phyloP scores from a whole-genome alignment of 345 rosid species.

The Pugionium cornutum region DNA sequence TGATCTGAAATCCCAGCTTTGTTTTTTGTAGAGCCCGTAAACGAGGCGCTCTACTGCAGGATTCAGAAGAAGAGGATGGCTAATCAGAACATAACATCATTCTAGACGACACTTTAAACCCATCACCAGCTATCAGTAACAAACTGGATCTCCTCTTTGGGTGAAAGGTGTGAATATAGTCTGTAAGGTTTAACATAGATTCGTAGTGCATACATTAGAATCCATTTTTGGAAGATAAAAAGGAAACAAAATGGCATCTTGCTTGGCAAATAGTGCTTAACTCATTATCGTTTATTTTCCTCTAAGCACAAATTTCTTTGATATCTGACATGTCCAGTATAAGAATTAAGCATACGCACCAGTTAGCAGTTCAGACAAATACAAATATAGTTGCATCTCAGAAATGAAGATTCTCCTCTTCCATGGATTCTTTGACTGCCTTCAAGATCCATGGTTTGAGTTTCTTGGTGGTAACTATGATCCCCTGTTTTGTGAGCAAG shows the following conservation, averaged over 20 bases:
- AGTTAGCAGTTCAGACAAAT: constrained; percentile 18
- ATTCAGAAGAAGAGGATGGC: constrained; percentile 52
- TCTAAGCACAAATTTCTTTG: constrained; percentile 1
- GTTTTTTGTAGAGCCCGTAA: constrained; percentile 61
- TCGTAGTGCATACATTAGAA: constrained; percentile 2
- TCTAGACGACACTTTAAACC: constrained; percentile 1
- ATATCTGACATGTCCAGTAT: neutral
- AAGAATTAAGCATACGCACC: constrained; percentile 7
- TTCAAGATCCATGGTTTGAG: constrained; percentile 67
- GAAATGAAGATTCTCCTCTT: constrained; percentile 49
- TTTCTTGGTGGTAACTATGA: constrained; percentile 72
- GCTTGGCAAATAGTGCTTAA: neutral
- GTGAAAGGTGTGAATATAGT: constrained; percentile 16
- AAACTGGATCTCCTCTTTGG: constrained; percentile 22
- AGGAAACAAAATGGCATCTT: neutral
- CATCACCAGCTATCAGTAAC: constrained; percentile 3
- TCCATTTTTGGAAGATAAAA: constrained; percentile 6
- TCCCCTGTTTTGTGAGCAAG: constrained; percentile 64
- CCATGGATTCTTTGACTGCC: constrained; percentile 75
- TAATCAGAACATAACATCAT: constrained; percentile 11
- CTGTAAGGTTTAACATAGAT: constrained; percentile 9
- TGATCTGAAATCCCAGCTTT: constrained; percentile 8
- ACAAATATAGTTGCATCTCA: constrained; percentile 23
- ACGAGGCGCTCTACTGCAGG: constrained; percentile 70
- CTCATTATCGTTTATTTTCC: neutral